These are phyloP conservation scores for Rubroboletus satanas DNA, from an alignment of 768 basidiomycete species.

Conservation along the genomic window DNA sequence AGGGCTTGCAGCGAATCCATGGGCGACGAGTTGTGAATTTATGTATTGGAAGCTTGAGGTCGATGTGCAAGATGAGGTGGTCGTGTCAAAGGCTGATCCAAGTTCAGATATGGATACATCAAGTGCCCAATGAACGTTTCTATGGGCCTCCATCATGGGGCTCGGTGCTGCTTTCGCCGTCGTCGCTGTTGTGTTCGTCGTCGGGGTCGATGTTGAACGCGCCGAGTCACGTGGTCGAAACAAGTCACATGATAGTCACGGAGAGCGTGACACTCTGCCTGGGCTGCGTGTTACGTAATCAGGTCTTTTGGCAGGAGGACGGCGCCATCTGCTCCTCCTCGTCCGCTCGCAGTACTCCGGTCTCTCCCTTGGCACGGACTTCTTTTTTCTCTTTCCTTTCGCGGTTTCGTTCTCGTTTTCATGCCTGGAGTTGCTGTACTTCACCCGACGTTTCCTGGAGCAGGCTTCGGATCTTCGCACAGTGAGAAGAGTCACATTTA, in stretches of 20 bases:
- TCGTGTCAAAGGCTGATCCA: conserved; percentile 42
- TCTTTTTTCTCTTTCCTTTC: not conserved
- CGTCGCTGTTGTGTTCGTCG: conserved; percentile 7
- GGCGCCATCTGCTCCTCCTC: conserved; percentile 6
- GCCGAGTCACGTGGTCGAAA: conserved; percentile 25
- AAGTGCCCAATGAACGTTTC: conserved; percentile 49
- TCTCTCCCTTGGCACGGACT: conserved; percentile 5
- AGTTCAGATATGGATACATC: conserved; percentile 41
- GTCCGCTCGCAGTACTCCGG: conserved; percentile 11
- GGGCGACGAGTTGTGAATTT: conserved; percentile 77
- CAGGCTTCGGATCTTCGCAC: conserved; percentile 30
- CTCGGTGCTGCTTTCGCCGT: conserved; percentile 8
- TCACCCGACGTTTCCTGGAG: conserved; percentile 34
- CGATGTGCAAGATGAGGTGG: conserved; percentile 45
- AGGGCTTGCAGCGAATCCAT: conserved; percentile 64
- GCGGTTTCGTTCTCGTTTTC: conserved; percentile 10
- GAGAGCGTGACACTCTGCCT: not conserved
- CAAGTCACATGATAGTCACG: conserved; percentile 15
- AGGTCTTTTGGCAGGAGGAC: not conserved
- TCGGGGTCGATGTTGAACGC: conserved; percentile 24
- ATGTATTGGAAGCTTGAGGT: conserved; percentile 70
- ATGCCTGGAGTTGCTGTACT: conserved; percentile 44
- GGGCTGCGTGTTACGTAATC: conserved; percentile 30
- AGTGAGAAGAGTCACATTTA: conserved; percentile 18
- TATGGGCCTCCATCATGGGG: not conserved